Evolutionary conservation across 306 rosid species (phyloP), one percentile per base, ranked within the genome.

Genomic region (Gynostemma pentaphyllum): DNA sequence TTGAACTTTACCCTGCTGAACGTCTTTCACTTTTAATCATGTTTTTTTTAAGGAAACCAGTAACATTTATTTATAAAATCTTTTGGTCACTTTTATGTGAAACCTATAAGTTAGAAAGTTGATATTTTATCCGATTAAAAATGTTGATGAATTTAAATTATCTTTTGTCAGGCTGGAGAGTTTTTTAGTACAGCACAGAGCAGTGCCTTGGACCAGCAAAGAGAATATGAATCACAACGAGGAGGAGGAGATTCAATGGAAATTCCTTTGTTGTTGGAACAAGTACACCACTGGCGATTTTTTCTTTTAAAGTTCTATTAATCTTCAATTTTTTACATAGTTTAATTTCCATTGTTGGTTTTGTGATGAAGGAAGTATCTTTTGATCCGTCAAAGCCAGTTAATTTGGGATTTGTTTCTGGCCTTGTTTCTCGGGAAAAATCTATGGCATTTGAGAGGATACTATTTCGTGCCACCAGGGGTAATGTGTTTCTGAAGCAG

Each of bases 381-480:
- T 78, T 66, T 46, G 96, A 92, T 81, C 75, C 84, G 60, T 78
- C 82, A 44, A 76, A 82, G 79, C 75, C 74, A 66, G 73, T 82
- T 30, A 82, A 82, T 76, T 66, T 82, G 75, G 83, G 87, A 9
- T 82, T 72, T 74, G 30, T 82, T 62, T 23, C 83, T 27, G 87
- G 87, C 24, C 79, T 82, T 70, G 77, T 82, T 51, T 83, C 87
- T 9, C 72, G 81, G 73, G 83, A 66, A 40, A 82, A 78, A 68
- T 67, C 74, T 39, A 64, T 82, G 79, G 87, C 87, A 57, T 82
- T 82, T 75, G 87, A 82, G 75, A 78, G 83, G 79, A 82, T 82
- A 67, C 70, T 82, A 14, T 82, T 82, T 73, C 83, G 87, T 47
- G 87, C 87, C 41, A 82, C 87, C 34, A 67, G 87, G 79, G 87